Evolutionary conservation across 1,139 yeast genomes (phyloP), one percentile per base, ranked within the genome.

Genomic region (Hyphopichia pseudoburtonii): DNA sequence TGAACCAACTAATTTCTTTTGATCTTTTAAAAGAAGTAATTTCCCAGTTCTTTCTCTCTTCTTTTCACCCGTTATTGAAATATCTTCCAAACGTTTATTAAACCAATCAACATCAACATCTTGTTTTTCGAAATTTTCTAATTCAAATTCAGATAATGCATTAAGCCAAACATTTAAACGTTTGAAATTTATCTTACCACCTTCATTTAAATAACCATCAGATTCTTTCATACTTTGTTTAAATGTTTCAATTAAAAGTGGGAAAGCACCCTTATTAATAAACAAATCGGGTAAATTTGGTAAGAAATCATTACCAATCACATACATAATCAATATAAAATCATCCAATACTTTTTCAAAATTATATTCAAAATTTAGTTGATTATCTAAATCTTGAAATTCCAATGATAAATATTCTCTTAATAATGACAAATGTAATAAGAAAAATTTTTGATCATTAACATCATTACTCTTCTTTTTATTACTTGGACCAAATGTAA

Each of bases 271-370:
- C 52, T 90, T 92, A 56, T 89, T 90, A 51, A 94, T 78, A 60
- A 87, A 89, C 53, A 94, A 71, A 59, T 90, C 96, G 1, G 99
- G 98, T 51, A 94, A 75, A 57, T 92, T 88, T n/a, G 99, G 98
- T 54, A 94, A 76, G 79, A 94, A 94, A 75, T 94, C 99, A 57
- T 94, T 94, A 52, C 99, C 99, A 54, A 94, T 87, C 43, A 92
- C 96, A 56, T 87, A 90, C 81, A 88, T 80, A 54, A 92, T 85
- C 42, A 94, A 73, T 48, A 94, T 87, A 51, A 90, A 89, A 62
- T 94, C 99, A 63, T 94, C 98, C 47, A 94, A 66, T 26, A 90
- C 75, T 47, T 90, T 76, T 60, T 94, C 99, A 62, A 94, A 90
- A 61, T 86, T 81, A 53, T 83, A 92, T 26, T 80, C 83, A 53